A percentile compares a stretch with the other conserved stretches of the same genome.
These are phyloP conservation scores for Clonostachys rosea DNA, from an alignment of 2,329 filamentous ascomycete species.

Conservation along the genomic window DNA sequence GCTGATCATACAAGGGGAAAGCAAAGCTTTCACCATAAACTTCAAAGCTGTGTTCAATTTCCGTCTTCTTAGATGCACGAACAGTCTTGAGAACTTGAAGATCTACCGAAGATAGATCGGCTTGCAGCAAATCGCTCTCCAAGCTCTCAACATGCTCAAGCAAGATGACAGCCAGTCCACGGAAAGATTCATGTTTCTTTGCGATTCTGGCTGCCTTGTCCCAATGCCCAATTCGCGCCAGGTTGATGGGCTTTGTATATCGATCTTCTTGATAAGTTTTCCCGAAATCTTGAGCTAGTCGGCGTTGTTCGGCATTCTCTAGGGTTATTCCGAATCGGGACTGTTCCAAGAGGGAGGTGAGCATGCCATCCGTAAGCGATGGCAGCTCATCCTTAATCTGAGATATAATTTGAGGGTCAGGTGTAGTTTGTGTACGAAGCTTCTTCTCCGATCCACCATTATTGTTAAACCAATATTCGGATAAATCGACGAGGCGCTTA, in stretches of 20 bases:
- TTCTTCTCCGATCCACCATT: neutral
- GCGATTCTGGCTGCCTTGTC: slow-evolving; percentile 54
- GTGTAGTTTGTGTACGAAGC: slow-evolving; percentile 25
- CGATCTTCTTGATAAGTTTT: slow-evolving; percentile 44
- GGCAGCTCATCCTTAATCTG: slow-evolving; percentile 44
- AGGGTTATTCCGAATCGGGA: slow-evolving; percentile 43
- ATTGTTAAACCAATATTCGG: slow-evolving; percentile 46
- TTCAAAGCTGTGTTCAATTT: slow-evolving; percentile 52
- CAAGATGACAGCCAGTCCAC: slow-evolving; percentile 51
- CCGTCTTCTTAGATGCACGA: slow-evolving; percentile 34
- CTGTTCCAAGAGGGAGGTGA: slow-evolving; percentile 48
- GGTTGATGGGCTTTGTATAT: slow-evolving; percentile 44
- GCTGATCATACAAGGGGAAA: slow-evolving; percentile 73
- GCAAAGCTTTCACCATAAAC: slow-evolving; percentile 63
- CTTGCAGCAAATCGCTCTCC: slow-evolving; percentile 16
- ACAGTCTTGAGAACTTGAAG: slow-evolving; percentile 20
- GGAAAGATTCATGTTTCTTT: slow-evolving; percentile 50
- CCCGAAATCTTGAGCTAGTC: slow-evolving; percentile 37
- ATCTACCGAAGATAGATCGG: slow-evolving; percentile 18
- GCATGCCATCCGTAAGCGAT: slow-evolving; percentile 47
- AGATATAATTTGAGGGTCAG: slow-evolving; percentile 33
- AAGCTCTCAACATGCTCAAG: slow-evolving; percentile 45
- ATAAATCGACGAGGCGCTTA: slow-evolving; percentile 55
- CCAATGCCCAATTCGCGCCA: slow-evolving; percentile 52
- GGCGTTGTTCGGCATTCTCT: slow-evolving; percentile 28